Evolutionary conservation across 179 eudicot genomes (phyloP), one percentile per base, ranked within the genome.

Genomic region (Gypsophila paniculata): DNA sequence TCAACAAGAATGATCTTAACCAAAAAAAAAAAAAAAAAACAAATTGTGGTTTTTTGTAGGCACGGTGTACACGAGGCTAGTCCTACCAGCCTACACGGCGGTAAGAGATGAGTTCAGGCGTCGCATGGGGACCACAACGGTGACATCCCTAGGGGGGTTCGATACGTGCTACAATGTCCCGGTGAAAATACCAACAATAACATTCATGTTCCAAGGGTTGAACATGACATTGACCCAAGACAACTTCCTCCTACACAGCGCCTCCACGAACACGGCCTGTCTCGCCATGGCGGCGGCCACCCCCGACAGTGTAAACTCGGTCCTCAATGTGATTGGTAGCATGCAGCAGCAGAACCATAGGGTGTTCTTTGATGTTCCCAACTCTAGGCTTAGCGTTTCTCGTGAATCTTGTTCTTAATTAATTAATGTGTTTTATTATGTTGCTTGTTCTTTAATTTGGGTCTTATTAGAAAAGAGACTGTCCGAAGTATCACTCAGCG

Each of bases 261-360:
- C 79, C n/a, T 73, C 88, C 23, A 81, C 90, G 2, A 81, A 75
- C 72, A 83, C 74, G 2, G 55, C 91, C 0, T 91, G 95, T 77
- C 81, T 91, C 3, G 97, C 92, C 22, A 91, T 91, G 80, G 92
- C 97, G 80, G 92, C 97, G 0, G 78, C 86, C 0, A 80, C 95
- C 3, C 88, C 92, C 0, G 82, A 71, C 7, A 75, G 72, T 25
- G 79, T 82, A 19, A 80, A 78, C 73, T 87, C 91, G 0, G 90
- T 83, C 11, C 89, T 92, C 3, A 92, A 92, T 46, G 87, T 92
- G 61, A 83, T 92, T 18, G 94, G 91, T 59, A 88, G 75, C 66
- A 77, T 90, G 91, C 97, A 91, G 68, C 97, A 91, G 5, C 91
- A 88, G 72, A 86, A 88, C 70, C 88, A 81, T 25, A 73, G 89